phyloP scores from a whole-genome alignment of 129 eudicot genomes.

The Lactuca sativa region DNA sequence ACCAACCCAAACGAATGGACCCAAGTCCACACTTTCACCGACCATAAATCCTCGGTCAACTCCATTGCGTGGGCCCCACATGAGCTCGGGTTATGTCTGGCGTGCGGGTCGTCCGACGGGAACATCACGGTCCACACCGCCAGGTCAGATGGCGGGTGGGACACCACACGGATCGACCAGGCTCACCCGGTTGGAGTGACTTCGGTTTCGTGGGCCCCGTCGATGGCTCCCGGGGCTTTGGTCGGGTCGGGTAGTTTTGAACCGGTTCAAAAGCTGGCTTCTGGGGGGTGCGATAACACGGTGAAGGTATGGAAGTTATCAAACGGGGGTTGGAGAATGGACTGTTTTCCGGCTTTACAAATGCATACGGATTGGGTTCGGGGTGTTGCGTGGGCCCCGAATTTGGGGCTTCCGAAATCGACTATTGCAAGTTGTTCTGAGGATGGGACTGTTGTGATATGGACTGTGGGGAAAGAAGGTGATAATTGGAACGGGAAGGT shows the following conservation, averaged over 20 bases:
- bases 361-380: slow-evolving; percentile 75
- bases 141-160: slow-evolving; percentile 65
- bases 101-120: slow-evolving; percentile 70
- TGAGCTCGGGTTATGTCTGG: slow-evolving; percentile 54
- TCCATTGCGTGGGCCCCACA: slow-evolving; percentile 73
- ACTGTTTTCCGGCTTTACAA: slow-evolving; percentile 63
- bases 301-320: slow-evolving; percentile 64
- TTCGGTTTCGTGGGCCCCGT: slow-evolving; percentile 66
- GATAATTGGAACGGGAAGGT: slow-evolving; percentile 65
- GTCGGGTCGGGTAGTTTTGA: slow-evolving; percentile 56
- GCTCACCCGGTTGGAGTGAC: slow-evolving; percentile 74
- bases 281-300: slow-evolving; percentile 73
- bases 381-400: slow-evolving; percentile 80
- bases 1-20: slow-evolving; percentile 54
- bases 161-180: slow-evolving; percentile 51
- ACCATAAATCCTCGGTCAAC: slow-evolving; percentile 65
- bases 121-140: slow-evolving; percentile 52
- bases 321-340: slow-evolving; percentile 66
- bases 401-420: slow-evolving; percentile 66
- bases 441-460: slow-evolving; percentile 63
- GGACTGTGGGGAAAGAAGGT: slow-evolving; percentile 63
- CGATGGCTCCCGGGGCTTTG: slow-evolving; percentile 52
- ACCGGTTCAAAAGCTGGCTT: slow-evolving; percentile 56
- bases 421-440: slow-evolving; percentile 68
- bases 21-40: slow-evolving; percentile 51